These are phyloP conservation scores for Fusarium sp. DNA, from an alignment of 2,329 filamentous ascomycete species.

Conservation along the genomic window DNA sequence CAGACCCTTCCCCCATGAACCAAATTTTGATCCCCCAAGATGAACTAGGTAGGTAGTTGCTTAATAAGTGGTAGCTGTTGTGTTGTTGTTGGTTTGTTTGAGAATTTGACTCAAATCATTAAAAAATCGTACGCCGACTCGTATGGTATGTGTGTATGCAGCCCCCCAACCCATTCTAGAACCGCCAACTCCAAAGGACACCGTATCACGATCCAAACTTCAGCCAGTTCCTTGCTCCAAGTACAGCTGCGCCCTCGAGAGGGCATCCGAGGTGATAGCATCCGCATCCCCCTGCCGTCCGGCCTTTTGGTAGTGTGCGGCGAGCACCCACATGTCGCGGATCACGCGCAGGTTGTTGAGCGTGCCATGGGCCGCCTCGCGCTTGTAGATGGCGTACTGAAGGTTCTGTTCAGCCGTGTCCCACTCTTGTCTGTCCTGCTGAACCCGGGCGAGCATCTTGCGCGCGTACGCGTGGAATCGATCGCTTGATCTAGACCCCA, in stretches of 20 bases:
- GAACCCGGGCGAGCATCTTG: constrained; percentile 52
- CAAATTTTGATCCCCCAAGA: neutral
- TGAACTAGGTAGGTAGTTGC: neutral
- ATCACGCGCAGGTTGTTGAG: constrained; percentile 51
- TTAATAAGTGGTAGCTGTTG: neutral
- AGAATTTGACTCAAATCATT: neutral
- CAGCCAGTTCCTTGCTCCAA: constrained; percentile 40
- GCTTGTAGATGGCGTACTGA: constrained; percentile 47
- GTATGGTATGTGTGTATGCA: neutral
- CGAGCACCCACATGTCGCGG: constrained; percentile 54
- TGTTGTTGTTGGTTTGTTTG: neutral
- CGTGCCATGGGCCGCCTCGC: constrained; percentile 51
- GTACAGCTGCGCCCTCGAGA: constrained; percentile 48
- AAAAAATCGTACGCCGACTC: neutral
- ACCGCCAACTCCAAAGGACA: constrained; percentile 1
- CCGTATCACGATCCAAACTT: neutral
- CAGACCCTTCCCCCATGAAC: neutral
- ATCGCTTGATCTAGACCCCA: constrained; percentile 43
- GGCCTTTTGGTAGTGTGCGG: constrained; percentile 48
- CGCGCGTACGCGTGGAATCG: constrained; percentile 54
- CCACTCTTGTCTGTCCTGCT: constrained; percentile 49
- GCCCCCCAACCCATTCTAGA: neutral
- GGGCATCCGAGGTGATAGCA: constrained; percentile 47
- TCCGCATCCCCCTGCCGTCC: constrained; percentile 45
- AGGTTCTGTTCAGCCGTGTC: constrained; percentile 49